Evolutionary conservation across 1,139 yeast genomes (phyloP), one percentile per base, ranked within the genome.

Genomic region (Candida dubliniensis): DNA sequence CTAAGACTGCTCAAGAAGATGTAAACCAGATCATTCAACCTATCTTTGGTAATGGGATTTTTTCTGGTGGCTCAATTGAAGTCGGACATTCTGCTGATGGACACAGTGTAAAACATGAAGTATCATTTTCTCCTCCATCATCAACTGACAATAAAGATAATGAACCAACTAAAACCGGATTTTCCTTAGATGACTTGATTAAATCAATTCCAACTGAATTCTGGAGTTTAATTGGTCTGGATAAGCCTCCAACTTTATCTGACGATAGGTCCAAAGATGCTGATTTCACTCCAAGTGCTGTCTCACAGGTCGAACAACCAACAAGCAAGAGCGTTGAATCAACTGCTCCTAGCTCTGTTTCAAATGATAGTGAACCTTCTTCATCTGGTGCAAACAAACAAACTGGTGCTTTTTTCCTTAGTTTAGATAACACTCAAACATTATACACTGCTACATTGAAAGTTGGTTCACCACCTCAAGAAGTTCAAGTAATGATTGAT

Each of bases 381-480:
- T 18, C 42, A 32, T 32, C 41, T 14, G 15, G 36, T 14, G 36
- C 40, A 3, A 18, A 41, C 18, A 34, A 8, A 23, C 31, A 34
- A 23, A 39, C 48, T 11, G 50, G 50, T 10, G 44, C 50, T 8
- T 47, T 45, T 36, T 40, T 38, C 30, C 43, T 43, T 12, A 43
- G 37, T 26, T 42, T 45, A 37, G 13, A 44, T 30, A 51, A 49
- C 36, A 47, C 46, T 11, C 40, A 55, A 49, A 42, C 52, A 38
- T 49, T 56, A 41, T 68, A 68, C 51, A 52, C 58, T 13, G 56
- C 69, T 15, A 53, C 57, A n/a, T 57, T 71, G 27, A 46, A 52
- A 36, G 47, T 72, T 13, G 78, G 78, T 11, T 61, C 71, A 13
- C 67, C 74, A 11, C 50, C 53, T 15, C 74, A 70, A 50, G 45